Conservation (phyloP, 257 asterid genomes). For the Fraxinus quadrangulata region DNA sequence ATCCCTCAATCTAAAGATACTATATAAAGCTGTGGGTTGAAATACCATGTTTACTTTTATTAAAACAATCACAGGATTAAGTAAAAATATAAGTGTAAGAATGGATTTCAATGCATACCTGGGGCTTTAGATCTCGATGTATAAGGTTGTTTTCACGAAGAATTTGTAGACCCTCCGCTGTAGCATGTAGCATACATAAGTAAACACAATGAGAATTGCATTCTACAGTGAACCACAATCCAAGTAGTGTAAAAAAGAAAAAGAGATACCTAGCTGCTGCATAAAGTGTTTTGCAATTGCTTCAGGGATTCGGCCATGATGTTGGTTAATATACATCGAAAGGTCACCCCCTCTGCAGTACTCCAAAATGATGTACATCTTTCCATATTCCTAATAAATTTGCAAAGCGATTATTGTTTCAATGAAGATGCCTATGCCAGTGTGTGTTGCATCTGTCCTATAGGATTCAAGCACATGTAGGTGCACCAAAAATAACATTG, state of each 20-base stretch:
- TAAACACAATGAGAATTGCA: not conserved
- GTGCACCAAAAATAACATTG: slow-evolving; percentile 10
- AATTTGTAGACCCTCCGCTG: slow-evolving; percentile 89
- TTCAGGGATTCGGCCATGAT: slow-evolving; percentile 78
- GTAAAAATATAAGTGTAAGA: not conserved
- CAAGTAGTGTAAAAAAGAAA: not conserved
- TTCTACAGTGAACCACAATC: slow-evolving; percentile 10
- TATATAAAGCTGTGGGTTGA: slow-evolving; percentile 4
- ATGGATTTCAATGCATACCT: slow-evolving; percentile 46
- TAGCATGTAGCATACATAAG: slow-evolving; percentile 20
- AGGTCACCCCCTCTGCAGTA: slow-evolving; percentile 97
- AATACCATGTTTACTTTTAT: slow-evolving; percentile 5
- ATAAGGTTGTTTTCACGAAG: slow-evolving; percentile 83
- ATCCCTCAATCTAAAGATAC: not conserved
- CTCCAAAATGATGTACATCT: slow-evolving; percentile 82
- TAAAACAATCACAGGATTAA: not conserved
- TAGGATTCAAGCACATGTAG: not conserved
- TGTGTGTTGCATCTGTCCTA: not conserved
- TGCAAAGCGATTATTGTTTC: not conserved
- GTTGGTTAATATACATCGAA: slow-evolving; percentile 65
- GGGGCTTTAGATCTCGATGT: slow-evolving; percentile 95
- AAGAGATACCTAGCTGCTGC: slow-evolving; percentile 78
- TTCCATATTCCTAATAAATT: slow-evolving; percentile 71
- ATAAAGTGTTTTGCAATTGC: slow-evolving; percentile 84
- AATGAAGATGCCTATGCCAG: not conserved